Base-by-base conservation (phyloP, 208 protist species). In the Acanthamoeba lugdunensis region DNA sequence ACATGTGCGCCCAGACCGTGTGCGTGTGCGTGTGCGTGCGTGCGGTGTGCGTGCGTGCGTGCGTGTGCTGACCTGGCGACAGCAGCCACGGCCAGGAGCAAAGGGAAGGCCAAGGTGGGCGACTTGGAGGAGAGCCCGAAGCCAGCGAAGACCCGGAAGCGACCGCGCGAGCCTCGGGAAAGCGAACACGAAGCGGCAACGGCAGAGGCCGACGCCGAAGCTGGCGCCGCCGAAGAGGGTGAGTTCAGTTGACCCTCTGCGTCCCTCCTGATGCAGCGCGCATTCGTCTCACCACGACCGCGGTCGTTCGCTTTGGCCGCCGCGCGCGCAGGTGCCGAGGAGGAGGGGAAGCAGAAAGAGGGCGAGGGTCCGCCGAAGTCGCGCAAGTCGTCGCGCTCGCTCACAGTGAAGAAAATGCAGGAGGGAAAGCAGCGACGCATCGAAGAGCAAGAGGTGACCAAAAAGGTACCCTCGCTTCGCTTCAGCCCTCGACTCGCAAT, bases 341-440 rank as follows among this genome's bases (percentile, higher is more conserved):
- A 45, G 28, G 48, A 33, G 33, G 33, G 23, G 37, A 88, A 92
- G 48, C 16, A 7, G 54, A 75, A 92, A 37, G 87, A 92, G 48
- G 45, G 14, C 23, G 87, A 92, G 33, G 87, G 87, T 11, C 87
- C 87, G n/a, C 87, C 87, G 8, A 92, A 92, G 48, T 50, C 25
- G 16, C 30, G 87, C 14, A 92, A 92, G 33, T 92, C 87, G 45
- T 71, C 87, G 0, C 87, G 87, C 28, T 52, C 87, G 45, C 63
- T 75, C 63, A 92, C 87, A 3, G 87, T 92, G 14, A 56, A 65
- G 54, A 88, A 65, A n/a, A 65, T 92, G 54, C 8, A 28, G 7
- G 87, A 67, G 87, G 87, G 61, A n/a, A 30, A 77, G 65, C 18
- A 92, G 48, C 33, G 87, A 9, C 30, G 87, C 8, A 52, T 61